These are phyloP conservation scores for Suhomyces sp. DNA, from an alignment of 805 yeast genomes.

Conservation along the genomic window DNA sequence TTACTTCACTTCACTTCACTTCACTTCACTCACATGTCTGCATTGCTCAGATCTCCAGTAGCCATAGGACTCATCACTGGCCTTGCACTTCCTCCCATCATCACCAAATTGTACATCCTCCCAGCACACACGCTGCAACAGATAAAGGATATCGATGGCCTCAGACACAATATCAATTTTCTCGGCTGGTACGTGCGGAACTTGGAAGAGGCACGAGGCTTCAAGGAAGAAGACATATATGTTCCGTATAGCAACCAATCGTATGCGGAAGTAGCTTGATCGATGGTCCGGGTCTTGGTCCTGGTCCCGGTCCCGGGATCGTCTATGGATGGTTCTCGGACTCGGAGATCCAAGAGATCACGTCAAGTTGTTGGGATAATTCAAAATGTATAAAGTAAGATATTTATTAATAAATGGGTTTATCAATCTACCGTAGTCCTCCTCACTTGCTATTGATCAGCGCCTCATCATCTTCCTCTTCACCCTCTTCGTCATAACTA, in stretches of 20 bases:
- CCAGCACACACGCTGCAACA: conserved; percentile 25
- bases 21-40: too few relatives aligned
- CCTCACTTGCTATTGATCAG: too few relatives aligned
- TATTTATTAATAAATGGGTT: too few relatives aligned
- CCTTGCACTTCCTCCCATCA: conserved; percentile 28
- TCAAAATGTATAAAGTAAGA: too few relatives aligned
- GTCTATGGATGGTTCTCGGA: too few relatives aligned
- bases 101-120: conserved; percentile 25
- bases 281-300: too few relatives aligned
- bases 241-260: conserved; percentile 21
- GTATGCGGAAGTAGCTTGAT: too few relatives aligned
- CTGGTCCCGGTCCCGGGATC: too few relatives aligned
- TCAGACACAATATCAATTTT: conserved; percentile 31
- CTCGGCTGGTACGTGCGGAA: conserved; percentile 37
- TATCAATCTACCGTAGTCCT: neutral
- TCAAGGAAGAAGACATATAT: conserved; percentile 26
- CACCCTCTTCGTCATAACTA: conserved; percentile 10
- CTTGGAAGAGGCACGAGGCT: conserved; percentile 31
- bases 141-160: conserved; percentile 29
- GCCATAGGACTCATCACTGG: conserved; percentile 29
- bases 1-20: too few relatives aligned
- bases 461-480: conserved; percentile 15
- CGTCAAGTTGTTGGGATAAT: too few relatives aligned
- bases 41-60: too few relatives aligned
- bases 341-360: too few relatives aligned